These are phyloP conservation scores for Candida labiduridarum DNA, from an alignment of 1,139 yeast species.

Conservation along the genomic window DNA sequence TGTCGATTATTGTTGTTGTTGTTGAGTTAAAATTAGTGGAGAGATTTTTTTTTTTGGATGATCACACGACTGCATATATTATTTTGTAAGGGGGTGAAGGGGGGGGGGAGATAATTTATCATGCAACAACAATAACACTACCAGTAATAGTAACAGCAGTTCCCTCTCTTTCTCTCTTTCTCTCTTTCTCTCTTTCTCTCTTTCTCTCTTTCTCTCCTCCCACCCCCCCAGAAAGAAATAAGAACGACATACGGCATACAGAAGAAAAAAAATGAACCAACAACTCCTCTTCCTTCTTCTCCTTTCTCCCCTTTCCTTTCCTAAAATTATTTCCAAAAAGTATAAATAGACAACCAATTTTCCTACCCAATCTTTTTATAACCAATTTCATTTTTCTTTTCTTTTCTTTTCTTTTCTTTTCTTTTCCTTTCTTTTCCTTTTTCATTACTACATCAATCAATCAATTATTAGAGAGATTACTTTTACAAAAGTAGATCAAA, in stretches of 20 bases:
- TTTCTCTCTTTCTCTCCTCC: background rate
- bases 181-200: background rate
- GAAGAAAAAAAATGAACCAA: background rate
- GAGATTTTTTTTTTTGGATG: background rate
- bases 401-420: background rate
- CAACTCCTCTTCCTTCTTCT: background rate
- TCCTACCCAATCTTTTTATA: background rate
- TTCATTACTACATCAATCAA: slow-evolving; percentile 1
- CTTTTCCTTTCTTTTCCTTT: background rate
- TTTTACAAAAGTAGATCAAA: background rate
- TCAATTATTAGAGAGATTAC: background rate
- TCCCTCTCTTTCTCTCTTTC: too few species aligned
- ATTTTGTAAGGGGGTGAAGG: too few species aligned
- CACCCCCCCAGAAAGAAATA: background rate
- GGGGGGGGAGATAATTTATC: too few species aligned
- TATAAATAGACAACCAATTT: slow-evolving; percentile 3
- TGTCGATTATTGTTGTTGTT: background rate
- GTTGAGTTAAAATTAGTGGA: slow-evolving; percentile 3
- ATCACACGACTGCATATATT: slow-evolving; percentile 1
- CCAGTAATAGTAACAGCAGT: too few species aligned
- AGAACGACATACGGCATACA: background rate
- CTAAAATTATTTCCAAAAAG: background rate
- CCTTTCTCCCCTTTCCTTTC: background rate
- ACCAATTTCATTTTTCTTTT: background rate
- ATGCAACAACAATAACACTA: too few species aligned